These are phyloP conservation scores for Zelopaecilomyces penicillatus DNA, from an alignment of 2,329 filamentous ascomycete species.

Conservation along the genomic window DNA sequence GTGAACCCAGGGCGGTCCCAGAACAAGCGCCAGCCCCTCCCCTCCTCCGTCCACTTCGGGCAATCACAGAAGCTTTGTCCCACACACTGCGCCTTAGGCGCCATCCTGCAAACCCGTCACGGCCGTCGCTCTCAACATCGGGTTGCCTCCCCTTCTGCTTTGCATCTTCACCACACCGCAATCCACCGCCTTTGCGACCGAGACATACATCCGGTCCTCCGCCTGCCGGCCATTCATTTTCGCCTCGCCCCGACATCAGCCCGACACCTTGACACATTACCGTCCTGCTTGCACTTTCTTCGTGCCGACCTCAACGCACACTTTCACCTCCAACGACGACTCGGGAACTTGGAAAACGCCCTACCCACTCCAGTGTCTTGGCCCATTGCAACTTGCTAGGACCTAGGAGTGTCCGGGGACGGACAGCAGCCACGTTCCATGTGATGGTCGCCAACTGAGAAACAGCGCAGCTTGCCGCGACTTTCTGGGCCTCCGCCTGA, in stretches of 20 bases:
- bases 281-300: neutral
- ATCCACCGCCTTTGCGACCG: constrained; percentile 15
- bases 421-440: constrained; percentile 25
- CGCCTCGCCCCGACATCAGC: neutral
- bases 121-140: constrained; percentile 13
- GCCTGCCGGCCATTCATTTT: neutral
- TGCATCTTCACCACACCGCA: constrained; percentile 16
- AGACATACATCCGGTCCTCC: constrained; percentile 19
- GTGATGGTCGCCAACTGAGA: constrained; percentile 28
- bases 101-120: constrained; percentile 5
- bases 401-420: constrained; percentile 18
- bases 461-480: constrained; percentile 24
- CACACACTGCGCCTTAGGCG: constrained; percentile 2
- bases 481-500: constrained; percentile 18
- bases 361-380: too few relatives aligned
- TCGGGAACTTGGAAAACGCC: too few relatives aligned
- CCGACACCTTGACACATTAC: constrained; percentile 4
- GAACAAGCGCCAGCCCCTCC: constrained; percentile 24
- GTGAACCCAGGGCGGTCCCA: neutral
- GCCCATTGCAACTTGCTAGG: too few relatives aligned
- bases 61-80: constrained; percentile 6
- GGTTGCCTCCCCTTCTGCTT: constrained; percentile 17
- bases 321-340: neutral
- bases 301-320: neutral
- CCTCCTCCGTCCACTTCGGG: constrained; percentile 17